phyloP scores from a whole-genome alignment of 2,329 filamentous ascomycete genomes.

The Cercospora zeina region DNA sequence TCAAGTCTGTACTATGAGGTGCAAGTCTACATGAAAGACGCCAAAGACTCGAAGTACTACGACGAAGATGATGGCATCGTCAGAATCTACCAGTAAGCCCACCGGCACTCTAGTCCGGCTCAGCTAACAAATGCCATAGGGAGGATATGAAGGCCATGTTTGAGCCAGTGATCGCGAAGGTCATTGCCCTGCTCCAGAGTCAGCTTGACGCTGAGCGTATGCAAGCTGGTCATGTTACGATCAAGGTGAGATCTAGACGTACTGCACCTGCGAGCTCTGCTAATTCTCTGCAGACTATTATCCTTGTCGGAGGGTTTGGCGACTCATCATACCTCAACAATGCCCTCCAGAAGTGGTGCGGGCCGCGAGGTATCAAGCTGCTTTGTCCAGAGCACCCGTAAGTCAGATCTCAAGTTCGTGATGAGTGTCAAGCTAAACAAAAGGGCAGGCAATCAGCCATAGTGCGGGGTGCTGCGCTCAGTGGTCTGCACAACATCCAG shows the following conservation, averaged over 20 bases:
- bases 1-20: constrained; percentile 9
- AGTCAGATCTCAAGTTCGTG: background rate
- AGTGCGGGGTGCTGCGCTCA: constrained; percentile 24
- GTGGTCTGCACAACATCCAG: constrained; percentile 20
- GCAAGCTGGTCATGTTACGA: constrained; percentile 8
- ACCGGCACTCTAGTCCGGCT: background rate
- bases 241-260: constrained; percentile 12
- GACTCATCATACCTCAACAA: constrained; percentile 22
- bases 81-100: background rate
- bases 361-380: background rate
- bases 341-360: constrained; percentile 10
- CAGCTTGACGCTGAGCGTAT: constrained; percentile 19
- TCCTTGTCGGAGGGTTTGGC: constrained; percentile 24
- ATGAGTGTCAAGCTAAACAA: background rate
- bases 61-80: constrained; percentile 9
- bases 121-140: background rate
- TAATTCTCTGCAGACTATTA: constrained; percentile 9
- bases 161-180: constrained; percentile 15
- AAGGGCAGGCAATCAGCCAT: constrained; percentile 19
- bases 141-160: constrained; percentile 20
- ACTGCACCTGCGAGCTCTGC: background rate
- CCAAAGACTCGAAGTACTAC: constrained; percentile 8
- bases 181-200: constrained; percentile 19
- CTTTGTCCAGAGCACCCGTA: constrained; percentile 19
- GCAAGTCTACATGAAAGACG: background rate